phyloP scores from a whole-genome alignment of 805 yeast genomes.

The Scheffersomyces lignosus region DNA sequence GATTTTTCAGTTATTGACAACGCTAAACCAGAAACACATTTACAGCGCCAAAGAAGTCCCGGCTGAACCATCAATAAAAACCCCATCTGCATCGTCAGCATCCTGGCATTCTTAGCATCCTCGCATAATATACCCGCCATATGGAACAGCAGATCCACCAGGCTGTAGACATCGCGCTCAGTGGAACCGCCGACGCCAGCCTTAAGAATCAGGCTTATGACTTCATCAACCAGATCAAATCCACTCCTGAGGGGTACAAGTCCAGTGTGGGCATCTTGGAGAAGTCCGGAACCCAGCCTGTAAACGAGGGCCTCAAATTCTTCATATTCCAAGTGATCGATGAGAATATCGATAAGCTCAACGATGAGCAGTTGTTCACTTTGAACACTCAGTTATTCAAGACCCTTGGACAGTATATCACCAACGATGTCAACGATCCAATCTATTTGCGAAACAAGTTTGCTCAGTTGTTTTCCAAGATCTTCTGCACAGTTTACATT shows the following conservation, averaged over 20 bases:
- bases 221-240: constrained; percentile 53
- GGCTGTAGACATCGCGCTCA: constrained; percentile 82
- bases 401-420: constrained; percentile 31
- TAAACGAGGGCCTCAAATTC: constrained; percentile 59
- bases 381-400: constrained; percentile 51
- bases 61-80: too few species aligned
- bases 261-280: constrained; percentile 51
- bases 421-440: constrained; percentile 20
- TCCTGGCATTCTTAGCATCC: too few species aligned
- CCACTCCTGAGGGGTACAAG: constrained; percentile 55
- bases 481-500: constrained; percentile 38
- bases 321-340: constrained; percentile 72
- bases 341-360: constrained; percentile 47
- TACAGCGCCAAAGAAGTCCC: too few species aligned
- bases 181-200: constrained; percentile 60
- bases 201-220: constrained; percentile 56
- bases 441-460: constrained; percentile 38
- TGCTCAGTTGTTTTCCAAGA: constrained; percentile 30
- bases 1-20: too few species aligned
- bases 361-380: constrained; percentile 43
- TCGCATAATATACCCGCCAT: too few species aligned
- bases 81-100: too few species aligned
- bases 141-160: constrained; percentile 72
- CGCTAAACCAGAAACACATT: too few species aligned
- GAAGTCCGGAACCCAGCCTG: constrained; percentile 17